A percentile compares a stretch with the other conserved stretches of the same genome.
These are phyloP conservation scores for Heliamphora exappendiculata DNA, from an alignment of 148 eudicot genomes.

Conservation along the genomic window DNA sequence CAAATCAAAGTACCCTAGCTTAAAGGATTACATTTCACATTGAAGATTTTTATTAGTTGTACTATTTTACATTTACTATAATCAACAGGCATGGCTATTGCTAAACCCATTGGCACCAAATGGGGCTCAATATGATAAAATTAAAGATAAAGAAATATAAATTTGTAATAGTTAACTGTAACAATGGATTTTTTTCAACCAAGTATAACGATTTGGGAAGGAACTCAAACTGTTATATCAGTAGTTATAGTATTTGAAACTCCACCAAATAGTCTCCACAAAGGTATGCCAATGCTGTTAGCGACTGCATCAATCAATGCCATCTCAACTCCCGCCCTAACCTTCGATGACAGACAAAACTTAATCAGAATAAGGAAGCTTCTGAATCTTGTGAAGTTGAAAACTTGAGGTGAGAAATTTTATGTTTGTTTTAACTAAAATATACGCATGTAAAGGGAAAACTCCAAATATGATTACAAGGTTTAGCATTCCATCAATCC, in stretches of 20 bases:
- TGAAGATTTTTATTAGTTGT: not conserved
- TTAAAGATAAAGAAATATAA: not conserved
- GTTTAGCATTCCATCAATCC: not conserved
- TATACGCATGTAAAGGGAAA: not conserved
- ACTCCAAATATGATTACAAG: not conserved
- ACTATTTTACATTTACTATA: not conserved
- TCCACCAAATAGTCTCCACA: constrained; percentile 90
- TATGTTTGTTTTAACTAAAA: not conserved
- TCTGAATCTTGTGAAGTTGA: not conserved
- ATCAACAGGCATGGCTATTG: not conserved
- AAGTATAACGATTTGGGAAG: constrained; percentile 2
- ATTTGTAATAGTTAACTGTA: not conserved
- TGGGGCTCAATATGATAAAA: not conserved
- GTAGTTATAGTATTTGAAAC: constrained; percentile 61
- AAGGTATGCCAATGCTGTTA: constrained; percentile 61
- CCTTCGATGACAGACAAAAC: constrained; percentile 35
- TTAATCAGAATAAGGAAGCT: constrained; percentile 11
- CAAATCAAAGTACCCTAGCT: constrained; percentile 8
- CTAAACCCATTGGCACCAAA: not conserved
- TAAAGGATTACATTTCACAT: not conserved
- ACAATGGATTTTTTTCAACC: not conserved
- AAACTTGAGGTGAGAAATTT: not conserved
- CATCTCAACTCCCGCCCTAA: constrained; percentile 95
- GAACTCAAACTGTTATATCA: constrained; percentile 69
- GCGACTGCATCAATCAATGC: constrained; percentile 91